Percentiles rank a stretch among this genome's conserved stretches.
Evolutionary conservation across 345 rosid species (phyloP).

Genomic region (Dipteronia dyeriana): DNA sequence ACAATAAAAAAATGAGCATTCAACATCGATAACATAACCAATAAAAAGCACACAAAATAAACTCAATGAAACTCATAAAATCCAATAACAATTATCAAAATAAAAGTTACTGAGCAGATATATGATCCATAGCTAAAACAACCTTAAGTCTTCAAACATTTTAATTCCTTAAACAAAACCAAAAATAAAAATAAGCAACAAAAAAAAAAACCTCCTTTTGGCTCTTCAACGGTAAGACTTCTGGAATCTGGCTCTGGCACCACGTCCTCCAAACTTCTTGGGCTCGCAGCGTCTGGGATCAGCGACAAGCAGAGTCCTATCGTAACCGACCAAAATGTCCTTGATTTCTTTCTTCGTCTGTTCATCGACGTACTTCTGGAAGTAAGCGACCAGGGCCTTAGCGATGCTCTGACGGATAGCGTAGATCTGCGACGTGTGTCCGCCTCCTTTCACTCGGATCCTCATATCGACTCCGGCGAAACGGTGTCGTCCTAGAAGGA

Average conservation of each 20-base stretch:
- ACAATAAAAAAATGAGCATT: neutral
- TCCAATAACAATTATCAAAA: neutral
- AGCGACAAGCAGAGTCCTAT: slow-evolving; percentile 82
- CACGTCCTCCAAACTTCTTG: slow-evolving; percentile 92
- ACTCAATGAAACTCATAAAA: neutral
- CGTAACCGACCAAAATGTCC: slow-evolving; percentile 74
- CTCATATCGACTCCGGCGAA: slow-evolving; percentile 88
- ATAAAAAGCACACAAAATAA: neutral
- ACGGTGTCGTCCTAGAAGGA: slow-evolving; percentile 72
- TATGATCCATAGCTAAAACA: neutral
- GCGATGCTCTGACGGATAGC: slow-evolving; percentile 95
- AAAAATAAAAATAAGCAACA: neutral
- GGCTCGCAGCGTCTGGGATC: slow-evolving; percentile 94
- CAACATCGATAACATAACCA: neutral
- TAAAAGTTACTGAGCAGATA: neutral
- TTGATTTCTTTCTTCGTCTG: slow-evolving; percentile 89
- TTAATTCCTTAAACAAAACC: too few species aligned
- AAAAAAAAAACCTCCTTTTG: neutral
- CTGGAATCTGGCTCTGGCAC: slow-evolving; percentile 92
- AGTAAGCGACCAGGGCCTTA: slow-evolving; percentile 76
- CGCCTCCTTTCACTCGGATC: slow-evolving; percentile 82
- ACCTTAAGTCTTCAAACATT: neutral
- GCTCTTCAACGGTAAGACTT: slow-evolving; percentile 73
- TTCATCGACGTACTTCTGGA: slow-evolving; percentile 88
- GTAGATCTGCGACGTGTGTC: slow-evolving; percentile 87